A percentile compares a stretch with the other conserved stretches of the same genome.
These are phyloP conservation scores for Aspergillus udagawae DNA, from an alignment of 2,329 filamentous ascomycete genomes.

Conservation along the genomic window DNA sequence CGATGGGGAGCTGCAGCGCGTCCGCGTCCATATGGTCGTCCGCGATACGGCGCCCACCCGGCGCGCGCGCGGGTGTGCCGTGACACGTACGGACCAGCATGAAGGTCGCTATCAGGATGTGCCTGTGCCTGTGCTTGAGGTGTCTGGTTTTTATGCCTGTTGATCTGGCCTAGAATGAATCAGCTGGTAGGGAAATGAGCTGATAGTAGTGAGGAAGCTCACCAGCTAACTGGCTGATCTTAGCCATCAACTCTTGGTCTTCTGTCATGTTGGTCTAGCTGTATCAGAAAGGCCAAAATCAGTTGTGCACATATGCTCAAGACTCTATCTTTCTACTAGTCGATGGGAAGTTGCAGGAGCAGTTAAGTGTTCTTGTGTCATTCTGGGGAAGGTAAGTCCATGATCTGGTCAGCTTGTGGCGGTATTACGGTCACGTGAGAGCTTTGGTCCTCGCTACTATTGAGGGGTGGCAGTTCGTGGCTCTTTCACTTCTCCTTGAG, in stretches of 20 bases:
- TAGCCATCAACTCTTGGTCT: constrained; percentile 52
- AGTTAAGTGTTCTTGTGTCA: background rate
- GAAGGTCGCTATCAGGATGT: constrained; percentile 19
- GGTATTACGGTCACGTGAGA: background rate
- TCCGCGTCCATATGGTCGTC: constrained; percentile 37
- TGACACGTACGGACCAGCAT: constrained; percentile 21
- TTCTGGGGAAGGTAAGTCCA: background rate
- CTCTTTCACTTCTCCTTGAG: background rate
- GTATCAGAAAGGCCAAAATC: constrained; percentile 2
- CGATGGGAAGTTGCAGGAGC: background rate
- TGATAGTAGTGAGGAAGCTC: constrained; percentile 33
- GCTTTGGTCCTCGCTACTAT: background rate
- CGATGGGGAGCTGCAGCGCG: constrained; percentile 42
- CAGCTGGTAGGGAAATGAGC: constrained; percentile 33
- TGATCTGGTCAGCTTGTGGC: background rate
- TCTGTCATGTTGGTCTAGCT: constrained; percentile 45
- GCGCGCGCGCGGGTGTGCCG: constrained; percentile 28
- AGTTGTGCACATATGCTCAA: constrained; percentile 1
- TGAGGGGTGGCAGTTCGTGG: background rate
- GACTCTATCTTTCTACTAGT: background rate
- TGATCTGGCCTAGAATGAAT: constrained; percentile 64
- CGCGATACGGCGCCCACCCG: constrained; percentile 44
- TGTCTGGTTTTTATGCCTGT: constrained; percentile 66
- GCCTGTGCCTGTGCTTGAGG: constrained; percentile 18
- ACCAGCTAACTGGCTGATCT: constrained; percentile 57